A percentile compares a stretch with the other conserved stretches of the same genome.
Conservation (phyloP, 2,329 filamentous ascomycete genomes). For the Myriosclerotinia curreyana region DNA sequence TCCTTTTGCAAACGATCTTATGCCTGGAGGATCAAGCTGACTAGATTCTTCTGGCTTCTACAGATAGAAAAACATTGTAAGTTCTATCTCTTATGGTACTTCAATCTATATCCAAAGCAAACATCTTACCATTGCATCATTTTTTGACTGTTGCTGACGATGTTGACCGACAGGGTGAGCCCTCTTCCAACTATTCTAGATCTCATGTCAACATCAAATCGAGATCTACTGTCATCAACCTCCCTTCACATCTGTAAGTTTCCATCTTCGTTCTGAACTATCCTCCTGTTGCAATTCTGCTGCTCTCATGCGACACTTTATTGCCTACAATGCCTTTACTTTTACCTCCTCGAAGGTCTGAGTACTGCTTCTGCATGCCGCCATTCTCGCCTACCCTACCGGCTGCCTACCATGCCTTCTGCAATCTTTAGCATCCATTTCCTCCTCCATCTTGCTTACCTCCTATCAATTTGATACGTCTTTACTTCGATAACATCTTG, state of each 20-base stretch:
- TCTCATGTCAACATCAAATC: background rate
- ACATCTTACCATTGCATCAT: background rate
- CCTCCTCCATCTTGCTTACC: background rate
- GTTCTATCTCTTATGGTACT: background rate
- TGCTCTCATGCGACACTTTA: no score
- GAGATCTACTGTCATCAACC: background rate
- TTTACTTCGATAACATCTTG: background rate
- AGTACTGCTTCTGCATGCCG: background rate
- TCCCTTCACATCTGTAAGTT: background rate
- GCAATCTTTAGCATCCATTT: background rate
- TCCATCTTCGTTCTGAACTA: background rate
- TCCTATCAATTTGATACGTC: background rate
- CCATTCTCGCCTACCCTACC: background rate
- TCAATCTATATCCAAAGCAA: background rate
- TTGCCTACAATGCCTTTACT: background rate
- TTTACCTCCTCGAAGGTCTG: no score
- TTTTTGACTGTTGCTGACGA: background rate
- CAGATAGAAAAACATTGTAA: constrained; percentile 1
- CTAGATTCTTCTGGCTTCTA: background rate
- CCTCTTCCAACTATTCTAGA: background rate
- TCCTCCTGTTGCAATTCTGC: background rate
- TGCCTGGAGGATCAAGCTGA: constrained; percentile 1
- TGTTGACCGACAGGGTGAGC: constrained; percentile 2
- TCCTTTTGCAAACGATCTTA: no score
- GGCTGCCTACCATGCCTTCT: background rate